These are phyloP conservation scores for Phytopythium ostracodes DNA, from an alignment of 352 stramenopile species.

Conservation along the genomic window DNA sequence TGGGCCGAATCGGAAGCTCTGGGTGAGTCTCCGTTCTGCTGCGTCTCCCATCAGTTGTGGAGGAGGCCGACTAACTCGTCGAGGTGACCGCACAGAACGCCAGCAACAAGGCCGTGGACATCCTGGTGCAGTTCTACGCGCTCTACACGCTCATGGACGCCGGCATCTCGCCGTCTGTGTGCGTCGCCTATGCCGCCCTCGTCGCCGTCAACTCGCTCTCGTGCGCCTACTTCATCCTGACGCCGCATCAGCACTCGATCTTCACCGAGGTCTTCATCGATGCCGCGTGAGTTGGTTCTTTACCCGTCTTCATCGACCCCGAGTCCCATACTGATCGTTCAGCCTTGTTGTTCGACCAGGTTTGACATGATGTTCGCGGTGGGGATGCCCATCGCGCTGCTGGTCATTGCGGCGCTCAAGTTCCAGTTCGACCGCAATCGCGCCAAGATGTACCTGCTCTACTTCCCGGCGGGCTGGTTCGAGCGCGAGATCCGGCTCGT, in stretches of 20 bases:
- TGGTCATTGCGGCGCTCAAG: conserved; percentile 12
- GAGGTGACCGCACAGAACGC: conserved; percentile 13
- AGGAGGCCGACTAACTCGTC: neutral
- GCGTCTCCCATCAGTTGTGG: neutral
- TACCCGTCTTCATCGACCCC: neutral
- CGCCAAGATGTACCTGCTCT: conserved; percentile 15
- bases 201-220: conserved; percentile 17
- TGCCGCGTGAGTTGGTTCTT: conserved; percentile 12
- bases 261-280: conserved; percentile 22
- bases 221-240: conserved; percentile 15
- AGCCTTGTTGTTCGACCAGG: neutral
- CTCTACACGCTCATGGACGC: conserved; percentile 13
- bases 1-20: conserved; percentile 16
- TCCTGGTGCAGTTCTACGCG: conserved; percentile 11
- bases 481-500: conserved; percentile 20
- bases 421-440: conserved; percentile 23
- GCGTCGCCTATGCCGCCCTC: conserved; percentile 12
- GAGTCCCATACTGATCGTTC: neutral
- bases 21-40: conserved; percentile 10
- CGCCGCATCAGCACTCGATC: conserved; percentile 3
- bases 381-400: conserved; percentile 16
- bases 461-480: conserved; percentile 23
- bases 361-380: conserved; percentile 28
- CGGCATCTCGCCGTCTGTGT: conserved; percentile 8
- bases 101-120: conserved; percentile 15